Evolutionary conservation across 2,329 filamentous ascomycete species (phyloP).

Genomic region (Penicillium expansum): DNA sequence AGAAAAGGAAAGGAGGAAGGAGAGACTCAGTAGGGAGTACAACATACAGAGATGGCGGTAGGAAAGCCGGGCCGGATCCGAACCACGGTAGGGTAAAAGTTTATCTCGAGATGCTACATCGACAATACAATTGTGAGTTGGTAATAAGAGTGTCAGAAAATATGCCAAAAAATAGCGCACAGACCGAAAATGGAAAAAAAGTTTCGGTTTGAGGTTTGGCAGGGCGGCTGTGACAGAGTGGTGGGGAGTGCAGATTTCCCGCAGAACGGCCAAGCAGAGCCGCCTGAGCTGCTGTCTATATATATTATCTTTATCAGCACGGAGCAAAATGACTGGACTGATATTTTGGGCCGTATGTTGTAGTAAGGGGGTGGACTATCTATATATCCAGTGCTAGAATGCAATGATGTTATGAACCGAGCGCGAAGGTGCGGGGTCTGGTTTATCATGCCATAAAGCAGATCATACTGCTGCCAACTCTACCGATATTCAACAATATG

Average conservation of each 20-base stretch:
- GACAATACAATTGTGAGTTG: background rate
- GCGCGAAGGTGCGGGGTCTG: background rate
- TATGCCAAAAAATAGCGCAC: background rate
- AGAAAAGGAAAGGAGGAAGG: background rate
- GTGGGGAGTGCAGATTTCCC: background rate
- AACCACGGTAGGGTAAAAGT: conserved; percentile 1
- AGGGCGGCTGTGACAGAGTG: background rate
- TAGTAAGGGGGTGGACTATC: background rate
- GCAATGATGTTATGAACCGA: background rate
- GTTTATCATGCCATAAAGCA: background rate
- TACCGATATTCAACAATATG: background rate
- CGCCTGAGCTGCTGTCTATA: background rate
- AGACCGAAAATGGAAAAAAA: background rate
- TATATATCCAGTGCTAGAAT: background rate
- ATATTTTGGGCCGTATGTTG: background rate
- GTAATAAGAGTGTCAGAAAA: background rate
- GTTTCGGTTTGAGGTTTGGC: background rate
- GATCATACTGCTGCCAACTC: background rate
- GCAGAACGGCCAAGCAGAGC: background rate
- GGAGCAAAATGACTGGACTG: background rate
- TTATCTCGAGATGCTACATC: background rate
- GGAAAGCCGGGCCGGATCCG: background rate
- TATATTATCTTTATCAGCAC: background rate
- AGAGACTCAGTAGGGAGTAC: background rate
- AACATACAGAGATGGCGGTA: background rate